Conservation (phyloP, 805 yeast species). For the Monosporozyma unispora region DNA sequence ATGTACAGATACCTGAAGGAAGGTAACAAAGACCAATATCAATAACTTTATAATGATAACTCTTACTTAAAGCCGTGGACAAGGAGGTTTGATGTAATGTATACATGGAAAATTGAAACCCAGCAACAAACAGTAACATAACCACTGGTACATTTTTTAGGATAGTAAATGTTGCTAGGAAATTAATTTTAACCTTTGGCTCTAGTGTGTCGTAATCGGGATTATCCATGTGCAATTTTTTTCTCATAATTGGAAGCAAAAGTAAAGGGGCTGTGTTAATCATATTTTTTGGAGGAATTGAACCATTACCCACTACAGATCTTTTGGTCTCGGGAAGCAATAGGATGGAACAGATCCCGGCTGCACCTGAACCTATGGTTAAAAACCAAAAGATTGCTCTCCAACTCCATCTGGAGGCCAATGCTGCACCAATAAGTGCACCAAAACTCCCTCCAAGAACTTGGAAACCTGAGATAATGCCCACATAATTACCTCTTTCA, state of each 20-base stretch:
- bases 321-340: constrained; percentile 71
- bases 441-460: constrained; percentile 72
- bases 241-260: constrained; percentile 14
- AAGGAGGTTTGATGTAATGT: constrained; percentile 58
- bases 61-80: constrained; percentile 42
- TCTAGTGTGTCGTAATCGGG: constrained; percentile 29
- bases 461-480: constrained; percentile 54
- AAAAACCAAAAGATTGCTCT: constrained; percentile 71
- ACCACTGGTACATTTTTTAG: constrained; percentile 37
- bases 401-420: constrained; percentile 50
- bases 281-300: constrained; percentile 40
- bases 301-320: constrained; percentile 65
- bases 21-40: constrained; percentile 64
- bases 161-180: constrained; percentile 37
- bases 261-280: constrained; percentile 42
- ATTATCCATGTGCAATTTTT: constrained; percentile 20
- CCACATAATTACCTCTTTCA: constrained; percentile 64
- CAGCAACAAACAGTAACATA: constrained; percentile 45
- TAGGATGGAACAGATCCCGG: constrained; percentile 29
- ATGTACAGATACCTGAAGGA: constrained; percentile 63
- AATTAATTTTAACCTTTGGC: constrained; percentile 19
- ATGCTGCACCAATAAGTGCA: constrained; percentile 51
- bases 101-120: constrained; percentile 62
- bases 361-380: constrained; percentile 51
- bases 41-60: constrained; percentile 44